Conservation (phyloP, 805 yeast genomes). For the Teunomyces atbi region DNA sequence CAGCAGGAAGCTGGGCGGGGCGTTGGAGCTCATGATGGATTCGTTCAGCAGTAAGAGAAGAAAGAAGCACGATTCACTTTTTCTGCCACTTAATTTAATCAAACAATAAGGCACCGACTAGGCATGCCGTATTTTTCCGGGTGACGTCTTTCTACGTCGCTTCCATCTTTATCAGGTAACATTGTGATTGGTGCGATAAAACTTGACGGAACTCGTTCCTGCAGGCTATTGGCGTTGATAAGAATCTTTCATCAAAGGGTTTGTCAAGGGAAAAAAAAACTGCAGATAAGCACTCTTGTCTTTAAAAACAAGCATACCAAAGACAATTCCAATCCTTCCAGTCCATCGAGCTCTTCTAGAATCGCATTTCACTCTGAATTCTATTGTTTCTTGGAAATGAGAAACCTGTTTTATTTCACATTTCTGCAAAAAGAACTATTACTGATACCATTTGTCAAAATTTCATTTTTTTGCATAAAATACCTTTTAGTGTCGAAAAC, state of each 20-base stretch:
- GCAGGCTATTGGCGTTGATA: background rate
- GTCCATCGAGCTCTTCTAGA: too few species aligned
- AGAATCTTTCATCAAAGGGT: background rate
- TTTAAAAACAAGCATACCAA: too few species aligned
- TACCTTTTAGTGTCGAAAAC: too few species aligned
- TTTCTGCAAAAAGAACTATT: too few species aligned
- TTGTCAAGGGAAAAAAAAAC: background rate
- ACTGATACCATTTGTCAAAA: too few species aligned
- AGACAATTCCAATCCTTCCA: too few species aligned
- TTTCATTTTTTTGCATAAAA: too few species aligned
- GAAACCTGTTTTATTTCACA: too few species aligned
- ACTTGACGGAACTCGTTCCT: background rate
- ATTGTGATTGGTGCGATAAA: conserved; percentile 10
- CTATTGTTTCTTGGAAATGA: too few species aligned
- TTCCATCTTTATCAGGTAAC: conserved; percentile 3
- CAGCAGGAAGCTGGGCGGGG: background rate
- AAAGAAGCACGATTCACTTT: background rate
- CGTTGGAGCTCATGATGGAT: background rate
- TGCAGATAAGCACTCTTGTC: background rate
- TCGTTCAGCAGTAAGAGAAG: background rate
- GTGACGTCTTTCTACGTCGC: background rate
- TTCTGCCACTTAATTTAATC: background rate
- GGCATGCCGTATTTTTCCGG: conserved; percentile 1
- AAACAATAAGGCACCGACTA: background rate
- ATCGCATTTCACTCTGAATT: too few species aligned